Base-by-base conservation (phyloP, 78 protist genomes). In the Cavenderia fasciculata region DNA sequence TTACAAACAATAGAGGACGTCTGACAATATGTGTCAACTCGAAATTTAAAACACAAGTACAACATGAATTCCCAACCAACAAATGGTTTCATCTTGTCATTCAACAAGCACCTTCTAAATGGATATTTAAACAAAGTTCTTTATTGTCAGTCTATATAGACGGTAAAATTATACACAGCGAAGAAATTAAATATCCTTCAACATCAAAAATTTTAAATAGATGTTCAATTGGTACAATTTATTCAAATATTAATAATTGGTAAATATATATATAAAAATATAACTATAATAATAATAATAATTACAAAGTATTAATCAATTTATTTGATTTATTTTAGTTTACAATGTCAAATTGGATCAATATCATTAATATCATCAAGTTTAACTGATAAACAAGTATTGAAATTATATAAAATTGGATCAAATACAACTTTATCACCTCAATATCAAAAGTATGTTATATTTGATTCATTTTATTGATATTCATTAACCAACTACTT, bases 331-430 rank as follows among this genome's bases (percentile, higher is more conserved):
- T 10, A 79, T 19, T 27, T 54, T 27, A 52, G 88, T 66, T 21
- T 79, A 12, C 46, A 62, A 41, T 47, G 88, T 41, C 88, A 79
- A 52, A 34, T 79, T 40, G 88, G 88, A n/a, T 62, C 88, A 40
- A 63, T 79, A 44, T 66, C 72, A 27, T 63, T 79, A 49, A 34
- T 79, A 14, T 16, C 63, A 5, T 49, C 34, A 41, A 23, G 10
- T 25, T 41, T 51, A 16, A 29, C 57, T 12, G 66, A 65, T 27
- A 19, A 34, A 11, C 61, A 79, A 27, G 66, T 66, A 11, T 38
- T 38, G 12, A 73, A 62, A 11, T 23, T 66, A 34, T 66, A 36
- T 54, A 79, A 43, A 66, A 62, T 63, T 12, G 76, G 88, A 14
- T 63, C 88, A 36, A 79, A 79, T 21, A 63, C 47, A 34, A 21